Percentiles rank a stretch among this genome's conserved stretches.
These are phyloP conservation scores for Galerina sulciceps DNA, from an alignment of 768 basidiomycete species.

Conservation along the genomic window DNA sequence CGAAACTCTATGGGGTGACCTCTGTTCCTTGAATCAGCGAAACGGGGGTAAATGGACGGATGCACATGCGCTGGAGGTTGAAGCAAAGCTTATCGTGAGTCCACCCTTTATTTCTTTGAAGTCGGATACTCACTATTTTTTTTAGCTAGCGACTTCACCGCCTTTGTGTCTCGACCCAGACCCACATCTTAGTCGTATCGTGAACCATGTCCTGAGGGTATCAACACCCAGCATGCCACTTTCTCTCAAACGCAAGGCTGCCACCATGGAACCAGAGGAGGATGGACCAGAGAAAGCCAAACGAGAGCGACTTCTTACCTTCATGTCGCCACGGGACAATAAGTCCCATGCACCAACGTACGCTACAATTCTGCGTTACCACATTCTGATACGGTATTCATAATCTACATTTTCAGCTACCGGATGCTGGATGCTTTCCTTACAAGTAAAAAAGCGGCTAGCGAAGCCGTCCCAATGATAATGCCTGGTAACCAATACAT, in stretches of 20 bases:
- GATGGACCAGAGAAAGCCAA: slow-evolving; percentile 78
- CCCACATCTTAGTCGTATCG: slow-evolving; percentile 74
- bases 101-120: neutral
- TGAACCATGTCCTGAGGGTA: slow-evolving; percentile 73
- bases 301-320: slow-evolving; percentile 75
- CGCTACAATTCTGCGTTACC: slow-evolving; percentile 9
- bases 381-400: neutral
- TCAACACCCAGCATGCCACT: slow-evolving; percentile 74
- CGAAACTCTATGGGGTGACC: slow-evolving; percentile 81
- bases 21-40: slow-evolving; percentile 70
- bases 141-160: slow-evolving; percentile 71
- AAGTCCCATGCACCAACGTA: slow-evolving; percentile 58
- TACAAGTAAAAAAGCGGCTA: slow-evolving; percentile 28
- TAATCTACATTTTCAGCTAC: slow-evolving; percentile 43
- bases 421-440: slow-evolving; percentile 58
- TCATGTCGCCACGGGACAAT: slow-evolving; percentile 69
- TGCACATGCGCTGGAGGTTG: slow-evolving; percentile 70
- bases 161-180: slow-evolving; percentile 84
- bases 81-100: slow-evolving; percentile 74
- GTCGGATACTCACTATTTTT: neutral
- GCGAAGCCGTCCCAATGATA: slow-evolving; percentile 29
- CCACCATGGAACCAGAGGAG: slow-evolving; percentile 71
- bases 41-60: slow-evolving; percentile 68
- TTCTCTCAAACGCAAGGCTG: slow-evolving; percentile 79
- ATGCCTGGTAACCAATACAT: slow-evolving; percentile 29